phyloP scores from a whole-genome alignment of 495 filamentous ascomycete genomes.

The Hypoxylon subgilvum region DNA sequence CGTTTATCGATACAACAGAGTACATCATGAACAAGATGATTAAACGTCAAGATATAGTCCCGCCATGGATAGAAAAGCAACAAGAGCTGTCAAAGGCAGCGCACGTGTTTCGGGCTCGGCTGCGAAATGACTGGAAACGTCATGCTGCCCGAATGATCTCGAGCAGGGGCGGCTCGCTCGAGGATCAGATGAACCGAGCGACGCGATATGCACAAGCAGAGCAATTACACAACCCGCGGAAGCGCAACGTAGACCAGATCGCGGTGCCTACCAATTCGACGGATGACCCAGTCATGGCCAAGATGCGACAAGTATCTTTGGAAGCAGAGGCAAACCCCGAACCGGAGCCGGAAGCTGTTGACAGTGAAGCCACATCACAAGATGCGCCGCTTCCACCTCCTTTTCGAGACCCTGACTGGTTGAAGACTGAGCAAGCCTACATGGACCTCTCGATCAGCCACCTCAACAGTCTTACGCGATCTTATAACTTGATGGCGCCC shows the following conservation, averaged over 20 bases:
- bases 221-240: slow-evolving; percentile 57
- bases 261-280: slow-evolving; percentile 55
- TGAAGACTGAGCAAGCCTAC: slow-evolving; percentile 75
- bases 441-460: slow-evolving; percentile 77
- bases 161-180: slow-evolving; percentile 76
- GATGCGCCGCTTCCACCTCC: slow-evolving; percentile 48
- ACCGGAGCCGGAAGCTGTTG: slow-evolving; percentile 20
- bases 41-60: slow-evolving; percentile 84
- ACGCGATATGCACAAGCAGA: slow-evolving; percentile 78
- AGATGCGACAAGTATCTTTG: slow-evolving; percentile 43
- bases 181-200: slow-evolving; percentile 75
- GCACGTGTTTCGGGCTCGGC: slow-evolving; percentile 70
- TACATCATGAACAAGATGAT: slow-evolving; percentile 99
- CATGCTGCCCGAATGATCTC: slow-evolving; percentile 83
- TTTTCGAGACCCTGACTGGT: slow-evolving; percentile 71
- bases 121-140: slow-evolving; percentile 85
- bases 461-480: slow-evolving; percentile 79
- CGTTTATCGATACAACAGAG: slow-evolving; percentile 95
- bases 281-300: slow-evolving; percentile 55
- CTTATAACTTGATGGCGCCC: slow-evolving; percentile 95
- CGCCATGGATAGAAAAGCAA: slow-evolving; percentile 96
- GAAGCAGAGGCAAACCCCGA: slow-evolving; percentile 16
- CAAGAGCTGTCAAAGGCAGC: slow-evolving; percentile 80
- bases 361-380: slow-evolving; percentile 14
- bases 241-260: slow-evolving; percentile 53